Percentiles rank a stretch among this genome's conserved stretches.
Evolutionary conservation across 1,284 basidiomycete species (phyloP).

Genomic region (Ganoderma sp.): DNA sequence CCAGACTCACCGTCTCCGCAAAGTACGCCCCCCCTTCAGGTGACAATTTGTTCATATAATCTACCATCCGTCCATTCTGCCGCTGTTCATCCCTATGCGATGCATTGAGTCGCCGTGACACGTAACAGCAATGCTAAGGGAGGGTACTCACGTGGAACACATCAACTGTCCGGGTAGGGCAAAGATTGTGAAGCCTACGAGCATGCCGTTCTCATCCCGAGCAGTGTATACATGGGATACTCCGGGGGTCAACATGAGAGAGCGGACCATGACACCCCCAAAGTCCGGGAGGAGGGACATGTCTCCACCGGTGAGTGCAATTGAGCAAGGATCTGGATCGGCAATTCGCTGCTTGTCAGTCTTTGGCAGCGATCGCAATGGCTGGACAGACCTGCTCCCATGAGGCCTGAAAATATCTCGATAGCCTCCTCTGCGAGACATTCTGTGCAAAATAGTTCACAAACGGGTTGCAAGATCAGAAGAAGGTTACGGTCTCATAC

Average conservation of each 20-base stretch:
- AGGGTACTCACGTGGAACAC: slow-evolving; percentile 18
- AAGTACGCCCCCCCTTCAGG: slow-evolving; percentile 27
- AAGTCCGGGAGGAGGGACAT: slow-evolving; percentile 19
- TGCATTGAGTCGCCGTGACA: not conserved
- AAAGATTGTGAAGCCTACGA: slow-evolving; percentile 29
- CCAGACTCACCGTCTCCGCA: slow-evolving; percentile 12
- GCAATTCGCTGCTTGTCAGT: not conserved
- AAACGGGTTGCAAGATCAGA: not conserved
- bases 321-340: slow-evolving; percentile 24
- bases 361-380: not conserved
- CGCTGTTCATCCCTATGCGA: slow-evolving; percentile 28
- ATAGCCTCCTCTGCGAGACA: slow-evolving; percentile 21
- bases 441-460: not conserved
- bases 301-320: slow-evolving; percentile 28
- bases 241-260: slow-evolving; percentile 22
- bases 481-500: not conserved
- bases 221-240: slow-evolving; percentile 26
- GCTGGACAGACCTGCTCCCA: slow-evolving; percentile 20
- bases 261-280: slow-evolving; percentile 27
- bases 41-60: slow-evolving; percentile 24
- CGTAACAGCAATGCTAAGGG: too few species aligned
- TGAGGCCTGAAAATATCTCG: slow-evolving; percentile 21
- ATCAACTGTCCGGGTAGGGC: slow-evolving; percentile 24
- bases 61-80: slow-evolving; percentile 19
- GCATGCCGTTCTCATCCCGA: slow-evolving; percentile 22